Conservation (phyloP, 106 monocot species). For the Iris macrosiphon region DNA sequence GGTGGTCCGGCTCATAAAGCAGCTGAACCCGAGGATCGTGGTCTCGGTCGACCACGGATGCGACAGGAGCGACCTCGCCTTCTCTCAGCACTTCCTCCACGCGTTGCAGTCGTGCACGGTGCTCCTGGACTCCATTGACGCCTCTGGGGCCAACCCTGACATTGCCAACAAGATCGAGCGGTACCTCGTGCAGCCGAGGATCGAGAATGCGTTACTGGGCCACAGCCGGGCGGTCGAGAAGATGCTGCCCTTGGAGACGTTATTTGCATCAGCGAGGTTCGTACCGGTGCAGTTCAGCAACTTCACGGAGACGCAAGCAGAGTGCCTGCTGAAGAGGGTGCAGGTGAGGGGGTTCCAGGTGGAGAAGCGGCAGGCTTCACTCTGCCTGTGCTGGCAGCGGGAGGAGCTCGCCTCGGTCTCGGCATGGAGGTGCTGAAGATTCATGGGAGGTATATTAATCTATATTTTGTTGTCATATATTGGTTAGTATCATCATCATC, state of each 20-base stretch:
- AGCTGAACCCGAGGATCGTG: slow-evolving; percentile 67
- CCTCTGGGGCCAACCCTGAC: slow-evolving; percentile 47
- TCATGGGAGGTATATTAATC: slow-evolving; percentile 1
- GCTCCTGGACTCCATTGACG: slow-evolving; percentile 87
- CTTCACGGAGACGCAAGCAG: slow-evolving; percentile 78
- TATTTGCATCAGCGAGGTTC: slow-evolving; percentile 58
- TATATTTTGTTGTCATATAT: slow-evolving; percentile 5
- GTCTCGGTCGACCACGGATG: slow-evolving; percentile 62
- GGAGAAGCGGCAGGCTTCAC: slow-evolving; percentile 61
- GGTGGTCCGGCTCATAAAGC: slow-evolving; percentile 62
- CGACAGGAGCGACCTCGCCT: slow-evolving; percentile 60
- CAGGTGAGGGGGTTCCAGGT: slow-evolving; percentile 77
- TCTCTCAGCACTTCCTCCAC: slow-evolving; percentile 61
- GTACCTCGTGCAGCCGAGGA: slow-evolving; percentile 65
- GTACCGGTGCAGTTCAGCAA: slow-evolving; percentile 69
- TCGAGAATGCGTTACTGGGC: slow-evolving; percentile 44
- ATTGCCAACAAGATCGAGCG: slow-evolving; percentile 58
- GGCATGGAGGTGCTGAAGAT: slow-evolving; percentile 76
- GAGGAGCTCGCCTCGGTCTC: slow-evolving; percentile 71
- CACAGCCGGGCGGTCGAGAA: slow-evolving; percentile 30
- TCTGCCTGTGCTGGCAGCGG: slow-evolving; percentile 68
- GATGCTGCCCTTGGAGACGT: slow-evolving; percentile 42
- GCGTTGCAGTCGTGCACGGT: slow-evolving; percentile 45
- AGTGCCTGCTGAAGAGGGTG: slow-evolving; percentile 76
- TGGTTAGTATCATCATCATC: slow-evolving; percentile 4